phyloP scores from a whole-genome alignment of 176 grass and related monocot species.

The Tillandsia leiboldiana region DNA sequence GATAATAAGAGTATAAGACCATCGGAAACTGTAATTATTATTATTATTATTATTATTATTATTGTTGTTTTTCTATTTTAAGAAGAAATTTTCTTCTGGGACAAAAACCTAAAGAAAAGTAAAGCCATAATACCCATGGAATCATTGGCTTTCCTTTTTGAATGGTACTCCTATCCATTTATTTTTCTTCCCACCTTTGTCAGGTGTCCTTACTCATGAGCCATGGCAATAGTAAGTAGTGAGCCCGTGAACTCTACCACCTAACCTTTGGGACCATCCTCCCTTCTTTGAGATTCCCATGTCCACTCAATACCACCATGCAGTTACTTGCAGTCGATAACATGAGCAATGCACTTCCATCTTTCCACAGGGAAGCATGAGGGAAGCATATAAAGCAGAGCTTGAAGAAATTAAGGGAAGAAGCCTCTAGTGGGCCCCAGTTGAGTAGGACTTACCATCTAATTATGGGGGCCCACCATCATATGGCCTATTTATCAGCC shows the following conservation, averaged over 20 bases:
- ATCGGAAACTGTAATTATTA: too few species aligned
- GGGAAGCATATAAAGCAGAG: too few species aligned
- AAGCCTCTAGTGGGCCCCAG: not conserved
- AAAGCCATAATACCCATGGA: not conserved
- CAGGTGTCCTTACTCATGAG: not conserved
- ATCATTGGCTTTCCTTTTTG: not conserved
- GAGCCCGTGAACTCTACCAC: not conserved
- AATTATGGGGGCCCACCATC: not conserved
- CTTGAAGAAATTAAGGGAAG: too few species aligned
- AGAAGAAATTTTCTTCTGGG: too few species aligned
- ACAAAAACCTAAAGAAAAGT: not conserved
- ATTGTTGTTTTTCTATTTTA: too few species aligned
- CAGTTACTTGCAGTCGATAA: not conserved
- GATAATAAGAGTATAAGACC: too few species aligned
- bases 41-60: too few species aligned
- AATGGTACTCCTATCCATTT: not conserved
- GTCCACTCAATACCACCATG: not conserved
- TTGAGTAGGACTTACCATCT: not conserved
- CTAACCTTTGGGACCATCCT: not conserved
- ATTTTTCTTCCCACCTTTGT: not conserved
- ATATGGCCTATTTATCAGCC: not conserved
- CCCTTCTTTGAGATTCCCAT: not conserved
- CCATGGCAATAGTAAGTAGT: slow-evolving; percentile 1
- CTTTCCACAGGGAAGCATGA: too few species aligned
- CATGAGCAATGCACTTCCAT: not conserved